Base-by-base conservation (phyloP, 202 grass and related monocot species). In the Tripidium arundinaceum region DNA sequence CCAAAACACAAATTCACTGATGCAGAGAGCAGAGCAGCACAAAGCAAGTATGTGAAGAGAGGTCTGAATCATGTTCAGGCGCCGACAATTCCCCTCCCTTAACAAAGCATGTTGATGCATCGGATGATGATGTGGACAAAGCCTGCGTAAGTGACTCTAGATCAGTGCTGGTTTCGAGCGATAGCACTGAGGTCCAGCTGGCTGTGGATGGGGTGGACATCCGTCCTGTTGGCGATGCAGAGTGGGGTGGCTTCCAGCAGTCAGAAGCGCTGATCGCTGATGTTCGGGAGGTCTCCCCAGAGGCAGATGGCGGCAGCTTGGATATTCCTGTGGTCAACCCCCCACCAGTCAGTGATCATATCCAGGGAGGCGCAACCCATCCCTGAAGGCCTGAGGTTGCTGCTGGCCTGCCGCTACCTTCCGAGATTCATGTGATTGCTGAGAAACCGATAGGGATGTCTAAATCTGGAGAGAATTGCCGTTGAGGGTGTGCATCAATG, bases 121-220 rank as follows among this genome's bases (percentile, higher is more conserved):
- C 86, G 16, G 90, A 99, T 65, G 92, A 99, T 10, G 80, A 99
- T 60, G 96, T 99, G 27, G 96, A 99, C 72, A 96, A 99, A 81
- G 96, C 90, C 24, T 96, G 92, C 64, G 90, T 91, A 70, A 89
- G 81, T 16, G 92, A 94, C 71, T 89, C 89, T 3, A 85, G 89
- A 62, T 83, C 76, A 18, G 80, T 94, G 70, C 63, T 90, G 63
- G 92, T 93, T 74, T 86, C 90, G 13, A 86, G 27, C 15, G 55
- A 72, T 2, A 79, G 80, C 13, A 87, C 79, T 22, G 88, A 87
- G 78, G 84, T 93, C 40, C 88, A 95, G 10, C 37, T 91, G 33
- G 86, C 81, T 2, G 84, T 94, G 40, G 89, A 92, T 81, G 85
- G 88, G 75, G 86, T 93, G 67, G 90, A 89, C 66, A 96, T 99